Evolutionary conservation across 2,329 filamentous ascomycete genomes (phyloP), one percentile per base, ranked within the genome.

Genomic region (Aspergillus brasiliensis): DNA sequence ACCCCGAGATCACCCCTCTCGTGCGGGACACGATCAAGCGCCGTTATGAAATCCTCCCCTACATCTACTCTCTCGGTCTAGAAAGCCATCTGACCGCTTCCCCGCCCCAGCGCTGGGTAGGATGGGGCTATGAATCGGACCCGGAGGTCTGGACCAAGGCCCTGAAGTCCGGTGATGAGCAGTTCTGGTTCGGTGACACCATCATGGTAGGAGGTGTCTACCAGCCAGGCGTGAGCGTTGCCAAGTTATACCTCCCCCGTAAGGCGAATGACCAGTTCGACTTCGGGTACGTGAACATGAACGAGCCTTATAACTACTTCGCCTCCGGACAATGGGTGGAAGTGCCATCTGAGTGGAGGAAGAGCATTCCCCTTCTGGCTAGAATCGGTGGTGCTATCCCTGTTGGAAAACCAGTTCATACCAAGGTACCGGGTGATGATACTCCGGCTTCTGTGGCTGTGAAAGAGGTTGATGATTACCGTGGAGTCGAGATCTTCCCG

Each of bases 121-220:
- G 89, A 0, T 91, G 88, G 88, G 88, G 87, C 25, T 90, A 88
- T 66, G 88, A 91, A 69, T 68, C 75, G 0, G 89, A 91, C 64
- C 78, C 85, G 0, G 84, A 86, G 61, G 85, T 91, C 0, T 91
- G 89, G 89, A 84, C 77, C 2, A 80, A 80, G 51, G 68, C 78
- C 0, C 75, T 91, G 3, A 86, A 83, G 57, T 79, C 83, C 28
- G 88, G 88, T 7, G 89, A 91, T 65, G 84, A 84, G 3, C 88
- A 92, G 69, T 91, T 88, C 77, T 91, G 88, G 88, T 83, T 91
- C 23, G 89, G 89, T 10, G 86, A 89, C 57, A 80, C 82, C 0
- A 75, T 91, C 8, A 79, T 91, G 0, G 77, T 91, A 7, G 86
- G 86, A 2, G 88, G 88, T 4, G 87, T 91, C 0, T 91, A 88